Evolutionary conservation across 441 rosid genomes (phyloP).

Genomic region (Euphorbia neoarborescens): DNA sequence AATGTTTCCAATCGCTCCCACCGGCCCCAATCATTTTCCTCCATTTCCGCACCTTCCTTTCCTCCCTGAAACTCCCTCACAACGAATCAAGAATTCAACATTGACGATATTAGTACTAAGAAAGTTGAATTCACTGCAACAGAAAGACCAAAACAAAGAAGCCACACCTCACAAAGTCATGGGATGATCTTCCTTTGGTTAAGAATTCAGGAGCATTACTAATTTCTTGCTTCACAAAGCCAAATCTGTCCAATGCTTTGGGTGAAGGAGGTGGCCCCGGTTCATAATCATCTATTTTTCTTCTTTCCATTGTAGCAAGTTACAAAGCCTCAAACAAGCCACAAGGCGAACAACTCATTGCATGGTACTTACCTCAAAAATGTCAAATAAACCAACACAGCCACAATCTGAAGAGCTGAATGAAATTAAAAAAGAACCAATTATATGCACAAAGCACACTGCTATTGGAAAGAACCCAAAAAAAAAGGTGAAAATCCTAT

Average conservation of each 20-base stretch:
- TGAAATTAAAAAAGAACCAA: neutral
- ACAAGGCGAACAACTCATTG: slow-evolving; percentile 17
- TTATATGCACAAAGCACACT: neutral
- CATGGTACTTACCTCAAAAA: slow-evolving; percentile 22
- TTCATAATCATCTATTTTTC: slow-evolving; percentile 53
- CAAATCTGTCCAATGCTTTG: slow-evolving; percentile 62
- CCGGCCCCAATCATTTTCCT: slow-evolving; percentile 97
- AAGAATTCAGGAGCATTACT: slow-evolving; percentile 41
- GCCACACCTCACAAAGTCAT: slow-evolving; percentile 47
- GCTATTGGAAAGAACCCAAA: neutral
- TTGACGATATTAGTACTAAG: neutral
- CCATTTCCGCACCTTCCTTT: slow-evolving; percentile 78
- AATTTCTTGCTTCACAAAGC: slow-evolving; percentile 62
- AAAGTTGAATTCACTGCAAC: slow-evolving; percentile 13
- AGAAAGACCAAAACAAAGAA: neutral
- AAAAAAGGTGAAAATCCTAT: neutral
- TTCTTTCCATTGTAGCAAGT: slow-evolving; percentile 55
- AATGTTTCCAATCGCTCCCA: slow-evolving; percentile 97
- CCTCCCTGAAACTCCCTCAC: slow-evolving; percentile 51
- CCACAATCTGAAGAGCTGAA: slow-evolving; percentile 16
- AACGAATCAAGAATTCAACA: slow-evolving; percentile 13
- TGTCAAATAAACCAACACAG: slow-evolving; percentile 10
- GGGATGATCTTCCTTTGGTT: slow-evolving; percentile 42
- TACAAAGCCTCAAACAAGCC: slow-evolving; percentile 23
- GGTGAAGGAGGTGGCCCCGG: slow-evolving; percentile 59